Evolutionary conservation across 257 asterid species (phyloP).

Genomic region (Verbascum thapsus): DNA sequence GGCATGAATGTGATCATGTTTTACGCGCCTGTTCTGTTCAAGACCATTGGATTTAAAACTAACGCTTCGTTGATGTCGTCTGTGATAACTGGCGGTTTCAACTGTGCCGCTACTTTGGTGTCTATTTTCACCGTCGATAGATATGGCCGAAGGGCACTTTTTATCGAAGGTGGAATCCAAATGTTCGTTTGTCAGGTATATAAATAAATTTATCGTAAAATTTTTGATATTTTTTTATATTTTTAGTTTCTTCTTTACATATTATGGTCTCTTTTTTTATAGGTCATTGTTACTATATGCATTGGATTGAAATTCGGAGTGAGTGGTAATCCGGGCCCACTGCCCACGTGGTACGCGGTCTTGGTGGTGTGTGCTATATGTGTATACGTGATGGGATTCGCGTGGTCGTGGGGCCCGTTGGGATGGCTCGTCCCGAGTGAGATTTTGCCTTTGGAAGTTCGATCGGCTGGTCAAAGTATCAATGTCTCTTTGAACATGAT

Average conservation of each 20-base stretch:
- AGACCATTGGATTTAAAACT: slow-evolving; percentile 50
- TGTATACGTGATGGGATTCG: slow-evolving; percentile 31
- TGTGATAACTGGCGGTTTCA: slow-evolving; percentile 49
- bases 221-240: no score
- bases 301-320: slow-evolving; percentile 31
- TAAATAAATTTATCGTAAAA: no score
- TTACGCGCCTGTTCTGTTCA: slow-evolving; percentile 62
- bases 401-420: slow-evolving; percentile 46
- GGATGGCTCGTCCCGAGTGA: slow-evolving; percentile 46
- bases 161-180: slow-evolving; percentile 35
- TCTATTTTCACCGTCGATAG: slow-evolving; percentile 50
- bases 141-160: slow-evolving; percentile 38
- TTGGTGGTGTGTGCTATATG: slow-evolving; percentile 27
- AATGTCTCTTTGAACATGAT: slow-evolving; percentile 36
- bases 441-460: slow-evolving; percentile 35
- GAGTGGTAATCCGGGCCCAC: slow-evolving; percentile 9
- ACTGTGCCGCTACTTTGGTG: slow-evolving; percentile 41
- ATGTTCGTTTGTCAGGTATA: slow-evolving; percentile 35
- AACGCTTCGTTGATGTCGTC: slow-evolving; percentile 50
- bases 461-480: slow-evolving; percentile 42
- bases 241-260: no score
- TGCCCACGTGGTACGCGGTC: slow-evolving; percentile 8
- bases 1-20: slow-evolving; percentile 70
- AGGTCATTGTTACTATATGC: slow-evolving; percentile 12
- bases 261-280: background rate